phyloP scores from a whole-genome alignment of 306 rosid genomes.

The Rosa chinensis region DNA sequence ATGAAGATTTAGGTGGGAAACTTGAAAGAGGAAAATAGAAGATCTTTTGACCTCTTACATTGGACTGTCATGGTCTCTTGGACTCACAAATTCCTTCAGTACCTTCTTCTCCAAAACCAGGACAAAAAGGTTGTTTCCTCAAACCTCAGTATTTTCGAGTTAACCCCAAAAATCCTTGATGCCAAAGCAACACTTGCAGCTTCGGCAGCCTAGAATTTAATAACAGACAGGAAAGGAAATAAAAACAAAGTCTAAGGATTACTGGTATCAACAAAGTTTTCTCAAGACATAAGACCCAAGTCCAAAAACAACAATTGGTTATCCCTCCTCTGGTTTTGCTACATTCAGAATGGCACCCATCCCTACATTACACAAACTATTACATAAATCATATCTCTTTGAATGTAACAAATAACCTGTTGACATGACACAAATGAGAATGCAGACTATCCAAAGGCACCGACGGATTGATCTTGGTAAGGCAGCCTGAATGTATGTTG shows the following conservation, averaged over 20 bases:
- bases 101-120: background rate
- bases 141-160: background rate
- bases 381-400: too few relatives aligned
- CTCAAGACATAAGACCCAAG: background rate
- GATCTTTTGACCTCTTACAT: background rate
- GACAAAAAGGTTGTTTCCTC: background rate
- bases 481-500: too few relatives aligned
- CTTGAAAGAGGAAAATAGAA: background rate
- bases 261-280: too few relatives aligned
- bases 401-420: background rate
- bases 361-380: background rate
- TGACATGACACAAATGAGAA: too few relatives aligned
- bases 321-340: background rate
- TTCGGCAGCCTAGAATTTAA: background rate
- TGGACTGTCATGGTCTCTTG: too few relatives aligned
- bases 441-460: too few relatives aligned
- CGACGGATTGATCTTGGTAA: too few relatives aligned
- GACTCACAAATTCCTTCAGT: too few relatives aligned
- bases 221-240: too few relatives aligned
- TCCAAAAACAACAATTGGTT: background rate
- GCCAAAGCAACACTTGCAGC: background rate
- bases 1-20: background rate
- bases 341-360: background rate
- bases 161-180: background rate
- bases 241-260: too few relatives aligned